These are phyloP conservation scores for Ramularia endophylla DNA, from an alignment of 2,329 filamentous ascomycete genomes.

Conservation along the genomic window DNA sequence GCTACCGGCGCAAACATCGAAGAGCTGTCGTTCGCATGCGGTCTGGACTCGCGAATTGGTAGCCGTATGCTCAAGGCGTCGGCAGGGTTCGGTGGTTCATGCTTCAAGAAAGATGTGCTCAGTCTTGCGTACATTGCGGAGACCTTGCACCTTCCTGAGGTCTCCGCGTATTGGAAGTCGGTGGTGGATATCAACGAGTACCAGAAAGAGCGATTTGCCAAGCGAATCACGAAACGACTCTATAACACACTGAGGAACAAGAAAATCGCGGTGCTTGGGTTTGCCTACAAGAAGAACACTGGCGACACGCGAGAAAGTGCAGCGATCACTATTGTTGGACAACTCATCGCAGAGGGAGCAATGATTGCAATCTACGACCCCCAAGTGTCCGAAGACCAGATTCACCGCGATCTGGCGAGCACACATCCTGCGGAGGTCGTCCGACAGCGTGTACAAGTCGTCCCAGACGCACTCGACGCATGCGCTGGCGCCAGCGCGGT, in stretches of 20 bases:
- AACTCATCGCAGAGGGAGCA: slow-evolving; percentile 56
- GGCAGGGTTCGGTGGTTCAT: slow-evolving; percentile 73
- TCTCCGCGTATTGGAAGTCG: slow-evolving; percentile 68
- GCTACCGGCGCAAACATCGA: slow-evolving; percentile 68
- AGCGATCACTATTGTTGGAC: slow-evolving; percentile 61
- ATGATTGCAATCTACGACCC: slow-evolving; percentile 67
- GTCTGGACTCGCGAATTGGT: slow-evolving; percentile 64
- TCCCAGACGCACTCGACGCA: slow-evolving; percentile 28
- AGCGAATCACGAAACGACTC: slow-evolving; percentile 59
- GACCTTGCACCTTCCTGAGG: slow-evolving; percentile 61
- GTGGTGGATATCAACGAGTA: slow-evolving; percentile 73
- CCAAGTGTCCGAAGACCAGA: slow-evolving; percentile 30
- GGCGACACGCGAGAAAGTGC: slow-evolving; percentile 67
- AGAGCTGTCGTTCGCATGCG: slow-evolving; percentile 62
- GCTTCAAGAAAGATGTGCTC: slow-evolving; percentile 75
- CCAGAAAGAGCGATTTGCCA: slow-evolving; percentile 63
- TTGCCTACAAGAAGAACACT: slow-evolving; percentile 75
- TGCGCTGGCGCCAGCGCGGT: slow-evolving; percentile 30
- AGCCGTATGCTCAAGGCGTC: slow-evolving; percentile 67
- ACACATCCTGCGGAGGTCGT: slow-evolving; percentile 21
- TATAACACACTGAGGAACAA: slow-evolving; percentile 64
- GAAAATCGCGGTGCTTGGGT: slow-evolving; percentile 67
- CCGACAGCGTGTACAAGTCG: slow-evolving; percentile 26
- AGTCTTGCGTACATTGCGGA: slow-evolving; percentile 69
- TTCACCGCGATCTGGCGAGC: slow-evolving; percentile 28